Conservation (phyloP, 176 grass and related monocot species). For the bread wheat (Triticum aestivum) region DNA sequence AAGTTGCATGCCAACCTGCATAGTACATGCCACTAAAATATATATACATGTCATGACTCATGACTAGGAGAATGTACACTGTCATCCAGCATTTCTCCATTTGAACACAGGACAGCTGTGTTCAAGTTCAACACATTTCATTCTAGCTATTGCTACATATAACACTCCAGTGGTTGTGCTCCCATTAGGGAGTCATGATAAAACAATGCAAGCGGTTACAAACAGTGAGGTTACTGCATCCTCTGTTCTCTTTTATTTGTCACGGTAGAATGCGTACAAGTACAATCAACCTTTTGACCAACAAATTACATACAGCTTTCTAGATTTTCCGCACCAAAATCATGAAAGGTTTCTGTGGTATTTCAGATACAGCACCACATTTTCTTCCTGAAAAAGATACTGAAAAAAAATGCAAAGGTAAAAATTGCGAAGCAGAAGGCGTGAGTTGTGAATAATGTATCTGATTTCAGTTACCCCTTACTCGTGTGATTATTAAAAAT, state of each 20-base stretch:
- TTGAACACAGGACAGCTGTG: no score
- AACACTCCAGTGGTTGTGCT: not conserved
- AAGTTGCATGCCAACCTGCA: conserved; percentile 15
- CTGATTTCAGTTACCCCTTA: no score
- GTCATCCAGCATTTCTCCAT: not conserved
- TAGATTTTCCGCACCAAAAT: not conserved
- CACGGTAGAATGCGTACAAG: not conserved
- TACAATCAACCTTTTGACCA: not conserved
- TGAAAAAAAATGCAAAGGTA: not conserved
- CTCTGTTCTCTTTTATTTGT: not conserved
- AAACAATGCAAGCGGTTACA: no score
- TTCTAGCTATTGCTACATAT: not conserved
- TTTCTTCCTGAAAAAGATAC: not conserved
- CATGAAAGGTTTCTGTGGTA: not conserved
- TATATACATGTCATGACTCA: no score
- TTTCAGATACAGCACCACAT: not conserved
- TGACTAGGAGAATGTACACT: no score
- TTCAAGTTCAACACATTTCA: no score
- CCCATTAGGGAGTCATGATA: not conserved
- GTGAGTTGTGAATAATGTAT: no score
- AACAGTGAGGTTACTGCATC: not conserved
- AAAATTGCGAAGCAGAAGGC: not conserved
- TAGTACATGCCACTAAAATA: conserved; percentile 14
- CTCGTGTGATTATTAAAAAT: no score
- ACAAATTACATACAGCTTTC: not conserved